These are phyloP conservation scores for Dictyostelium capitatum DNA, from an alignment of 78 protist species.

Conservation along the genomic window DNA sequence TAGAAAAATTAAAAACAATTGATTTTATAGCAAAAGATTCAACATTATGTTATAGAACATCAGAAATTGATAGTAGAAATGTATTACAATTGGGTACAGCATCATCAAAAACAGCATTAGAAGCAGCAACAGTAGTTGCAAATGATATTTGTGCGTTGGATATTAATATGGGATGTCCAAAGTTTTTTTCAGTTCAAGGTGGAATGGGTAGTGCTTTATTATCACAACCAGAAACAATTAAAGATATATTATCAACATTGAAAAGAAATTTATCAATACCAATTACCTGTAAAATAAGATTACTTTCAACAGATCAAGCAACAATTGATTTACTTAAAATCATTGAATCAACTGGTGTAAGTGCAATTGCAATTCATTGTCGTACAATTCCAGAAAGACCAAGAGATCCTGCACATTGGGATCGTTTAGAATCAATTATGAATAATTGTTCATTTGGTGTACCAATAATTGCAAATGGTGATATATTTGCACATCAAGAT, in stretches of 20 bases:
- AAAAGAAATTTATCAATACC: conserved; percentile 70
- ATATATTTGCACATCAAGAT: conserved; percentile 51
- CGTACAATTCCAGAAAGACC: conserved; percentile 82
- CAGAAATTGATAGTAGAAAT: conserved; percentile 23
- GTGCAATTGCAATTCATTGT: conserved; percentile 81
- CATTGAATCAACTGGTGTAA: conserved; percentile 76
- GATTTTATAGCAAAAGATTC: conserved; percentile 41
- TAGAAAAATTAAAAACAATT: conserved; percentile 37
- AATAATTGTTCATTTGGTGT: conserved; percentile 48
- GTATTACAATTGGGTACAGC: conserved; percentile 86
- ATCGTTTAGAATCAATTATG: conserved; percentile 43
- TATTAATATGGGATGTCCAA: conserved; percentile 87
- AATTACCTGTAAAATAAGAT: conserved; percentile 83
- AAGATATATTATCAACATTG: conserved; percentile 76
- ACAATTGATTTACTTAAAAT: conserved; percentile 75
- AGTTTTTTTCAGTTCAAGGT: conserved; percentile 77
- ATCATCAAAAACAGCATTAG: conserved; percentile 47
- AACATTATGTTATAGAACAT: conserved; percentile 38
- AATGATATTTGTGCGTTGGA: conserved; percentile 78
- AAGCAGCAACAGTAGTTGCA: conserved; percentile 79
- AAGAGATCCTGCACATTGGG: conserved; percentile 78
- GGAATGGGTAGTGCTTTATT: conserved; percentile 81
- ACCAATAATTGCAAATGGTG: conserved; percentile 85
- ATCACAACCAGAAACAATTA: conserved; percentile 70
- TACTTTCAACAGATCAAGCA: conserved; percentile 37